These are phyloP conservation scores for Deakozyma indianensis DNA, from an alignment of 805 yeast genomes.

Conservation along the genomic window DNA sequence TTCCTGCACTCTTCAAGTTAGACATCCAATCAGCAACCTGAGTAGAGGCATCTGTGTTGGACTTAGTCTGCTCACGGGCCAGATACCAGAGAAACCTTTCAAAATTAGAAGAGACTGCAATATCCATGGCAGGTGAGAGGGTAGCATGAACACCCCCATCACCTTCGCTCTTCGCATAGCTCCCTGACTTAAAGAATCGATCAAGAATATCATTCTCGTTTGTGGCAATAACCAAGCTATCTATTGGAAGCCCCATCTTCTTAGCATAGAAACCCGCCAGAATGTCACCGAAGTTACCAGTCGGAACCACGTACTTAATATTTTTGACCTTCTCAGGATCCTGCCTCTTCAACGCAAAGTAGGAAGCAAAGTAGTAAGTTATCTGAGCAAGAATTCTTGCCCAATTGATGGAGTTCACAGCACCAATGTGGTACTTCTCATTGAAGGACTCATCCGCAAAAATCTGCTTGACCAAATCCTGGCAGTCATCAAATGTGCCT, in stretches of 20 bases:
- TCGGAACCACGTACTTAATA: slow-evolving; percentile 84
- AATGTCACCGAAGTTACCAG: slow-evolving; percentile 97
- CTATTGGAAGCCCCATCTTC: slow-evolving; percentile 89
- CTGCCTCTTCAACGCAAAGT: slow-evolving; percentile 31
- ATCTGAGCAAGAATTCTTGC: slow-evolving; percentile 96
- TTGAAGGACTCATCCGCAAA: slow-evolving; percentile 86
- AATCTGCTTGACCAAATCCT: slow-evolving; percentile 84
- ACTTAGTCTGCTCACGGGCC: slow-evolving; percentile 54
- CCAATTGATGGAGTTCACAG: slow-evolving; percentile 98
- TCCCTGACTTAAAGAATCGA: slow-evolving; percentile 78
- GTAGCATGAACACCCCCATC: slow-evolving; percentile 75
- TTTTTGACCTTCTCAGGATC: slow-evolving; percentile 25
- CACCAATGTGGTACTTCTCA: slow-evolving; percentile 84
- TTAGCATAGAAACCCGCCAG: slow-evolving; percentile 92
- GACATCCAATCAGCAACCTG: slow-evolving; percentile 63
- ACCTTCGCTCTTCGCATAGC: slow-evolving; percentile 55
- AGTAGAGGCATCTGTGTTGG: slow-evolving; percentile 58
- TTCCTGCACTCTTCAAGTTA: slow-evolving; percentile 60
- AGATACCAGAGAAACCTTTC: slow-evolving; percentile 94
- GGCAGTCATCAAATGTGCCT: slow-evolving; percentile 98
- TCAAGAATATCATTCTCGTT: slow-evolving; percentile 91
- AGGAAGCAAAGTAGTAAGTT: slow-evolving; percentile 89
- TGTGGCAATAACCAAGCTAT: slow-evolving; percentile 81
- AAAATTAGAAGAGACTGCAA: slow-evolving; percentile 84
- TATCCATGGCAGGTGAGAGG: slow-evolving; percentile 97